A percentile compares a stretch with the other conserved stretches of the same genome.
These are phyloP conservation scores for Vigna hirtella DNA, from an alignment of 306 rosid genomes.

Conservation along the genomic window DNA sequence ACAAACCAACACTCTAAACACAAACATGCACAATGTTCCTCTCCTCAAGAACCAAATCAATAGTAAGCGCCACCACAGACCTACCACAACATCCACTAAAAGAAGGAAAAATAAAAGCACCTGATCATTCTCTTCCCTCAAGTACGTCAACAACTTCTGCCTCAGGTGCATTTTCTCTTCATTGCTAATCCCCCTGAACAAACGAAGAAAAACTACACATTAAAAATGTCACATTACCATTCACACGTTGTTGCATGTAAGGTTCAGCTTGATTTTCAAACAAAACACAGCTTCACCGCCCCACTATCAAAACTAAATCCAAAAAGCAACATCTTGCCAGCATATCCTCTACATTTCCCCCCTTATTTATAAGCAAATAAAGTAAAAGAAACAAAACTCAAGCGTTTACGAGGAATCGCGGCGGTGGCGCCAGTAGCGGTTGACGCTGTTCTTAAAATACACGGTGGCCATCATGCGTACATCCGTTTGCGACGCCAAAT, in stretches of 20 bases:
- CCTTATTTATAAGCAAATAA: background rate
- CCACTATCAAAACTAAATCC: background rate
- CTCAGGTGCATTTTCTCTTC: constrained; percentile 87
- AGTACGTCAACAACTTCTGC: constrained; percentile 79
- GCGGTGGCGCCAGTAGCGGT: constrained; percentile 86
- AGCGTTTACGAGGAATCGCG: constrained; percentile 68
- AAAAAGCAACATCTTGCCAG: background rate
- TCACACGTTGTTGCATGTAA: constrained; percentile 36
- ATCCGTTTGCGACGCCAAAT: constrained; percentile 77
- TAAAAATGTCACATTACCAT: constrained; percentile 34
- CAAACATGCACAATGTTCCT: constrained; percentile 9
- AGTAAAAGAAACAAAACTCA: background rate
- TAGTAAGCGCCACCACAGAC: constrained; percentile 3
- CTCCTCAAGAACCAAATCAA: background rate
- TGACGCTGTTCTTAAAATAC: constrained; percentile 81
- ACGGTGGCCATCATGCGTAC: constrained; percentile 91
- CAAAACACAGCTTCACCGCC: background rate
- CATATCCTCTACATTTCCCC: background rate
- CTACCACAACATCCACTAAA: background rate
- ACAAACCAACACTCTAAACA: constrained; percentile 7
- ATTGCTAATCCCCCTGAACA: constrained; percentile 79
- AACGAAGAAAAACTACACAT: background rate
- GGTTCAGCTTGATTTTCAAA: constrained; percentile 26
- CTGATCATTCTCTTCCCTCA: constrained; percentile 89
- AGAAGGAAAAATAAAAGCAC: constrained; percentile 45